Percentiles rank a stretch among this genome's conserved stretches.
Conservation (phyloP, 306 rosid species). For the Inga leiocalycina region DNA sequence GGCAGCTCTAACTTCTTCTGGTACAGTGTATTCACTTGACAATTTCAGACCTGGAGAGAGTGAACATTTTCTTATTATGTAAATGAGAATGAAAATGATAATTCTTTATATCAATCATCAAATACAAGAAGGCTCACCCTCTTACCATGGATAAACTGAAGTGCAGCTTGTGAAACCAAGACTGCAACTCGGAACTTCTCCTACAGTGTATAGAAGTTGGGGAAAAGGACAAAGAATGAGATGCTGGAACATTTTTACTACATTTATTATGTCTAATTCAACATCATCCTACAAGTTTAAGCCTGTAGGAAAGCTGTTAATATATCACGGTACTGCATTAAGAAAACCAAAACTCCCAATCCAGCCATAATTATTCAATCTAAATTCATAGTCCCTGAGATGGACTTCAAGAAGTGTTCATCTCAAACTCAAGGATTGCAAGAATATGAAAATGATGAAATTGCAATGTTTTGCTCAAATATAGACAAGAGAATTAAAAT, state of each 20-base stretch:
- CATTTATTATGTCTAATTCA: slow-evolving; percentile 1
- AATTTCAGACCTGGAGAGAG: slow-evolving; percentile 64
- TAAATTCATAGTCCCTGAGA: slow-evolving; percentile 15
- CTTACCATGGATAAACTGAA: slow-evolving; percentile 93
- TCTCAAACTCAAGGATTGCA: slow-evolving; percentile 27
- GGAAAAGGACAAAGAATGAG: slow-evolving; percentile 2
- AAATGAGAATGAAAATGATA: neutral
- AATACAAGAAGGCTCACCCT: slow-evolving; percentile 19
- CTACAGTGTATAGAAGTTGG: slow-evolving; percentile 45
- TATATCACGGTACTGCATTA: neutral
- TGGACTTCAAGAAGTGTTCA: slow-evolving; percentile 21
- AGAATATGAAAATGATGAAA: slow-evolving; percentile 5
- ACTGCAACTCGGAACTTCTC: slow-evolving; percentile 99
- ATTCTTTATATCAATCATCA: neutral
- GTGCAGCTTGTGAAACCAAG: slow-evolving; percentile 99
- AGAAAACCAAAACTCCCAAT: slow-evolving; percentile 20
- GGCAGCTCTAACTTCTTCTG: slow-evolving; percentile 82
- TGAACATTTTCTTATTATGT: slow-evolving; percentile 20
- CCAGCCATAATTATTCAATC: slow-evolving; percentile 12
- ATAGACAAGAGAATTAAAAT: neutral
- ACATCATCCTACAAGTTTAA: slow-evolving; percentile 17
- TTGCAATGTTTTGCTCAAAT: slow-evolving; percentile 3
- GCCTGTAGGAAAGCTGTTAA: slow-evolving; percentile 1
- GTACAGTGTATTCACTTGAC: slow-evolving; percentile 69
- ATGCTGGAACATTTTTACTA: slow-evolving; percentile 5